A percentile compares a stretch with the other conserved stretches of the same genome.
Conservation (phyloP, 345 rosid species). For the Cochlearia excelsa region DNA sequence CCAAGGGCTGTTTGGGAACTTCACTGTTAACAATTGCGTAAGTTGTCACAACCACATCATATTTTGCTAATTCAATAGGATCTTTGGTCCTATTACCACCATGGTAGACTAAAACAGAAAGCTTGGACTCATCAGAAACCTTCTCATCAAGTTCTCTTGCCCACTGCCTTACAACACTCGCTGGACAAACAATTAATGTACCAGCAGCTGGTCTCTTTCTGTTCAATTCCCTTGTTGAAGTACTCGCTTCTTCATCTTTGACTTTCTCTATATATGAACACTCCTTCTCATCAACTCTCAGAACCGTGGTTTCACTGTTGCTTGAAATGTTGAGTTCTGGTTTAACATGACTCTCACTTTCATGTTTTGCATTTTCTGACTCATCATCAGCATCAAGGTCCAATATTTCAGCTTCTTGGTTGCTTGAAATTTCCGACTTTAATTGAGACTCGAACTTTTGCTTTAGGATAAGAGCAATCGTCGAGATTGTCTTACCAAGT, state of each 20-base stretch:
- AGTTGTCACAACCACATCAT: constrained; percentile 91
- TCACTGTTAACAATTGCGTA: constrained; percentile 82
- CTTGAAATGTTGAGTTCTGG: constrained; percentile 24
- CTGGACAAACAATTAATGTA: constrained; percentile 96
- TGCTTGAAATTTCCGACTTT: constrained; percentile 45
- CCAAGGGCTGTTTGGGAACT: constrained; percentile 77
- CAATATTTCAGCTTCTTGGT: constrained; percentile 64
- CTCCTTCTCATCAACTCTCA: constrained; percentile 51
- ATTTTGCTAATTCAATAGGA: constrained; percentile 72
- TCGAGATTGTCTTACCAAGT: constrained; percentile 94
- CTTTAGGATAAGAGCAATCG: constrained; percentile 88
- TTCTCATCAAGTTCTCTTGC: constrained; percentile 83
- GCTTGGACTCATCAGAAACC: constrained; percentile 68
- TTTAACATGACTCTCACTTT: constrained; percentile 28
- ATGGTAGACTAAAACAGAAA: constrained; percentile 73
- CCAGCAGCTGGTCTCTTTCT: constrained; percentile 75
- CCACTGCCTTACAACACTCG: constrained; percentile 95
- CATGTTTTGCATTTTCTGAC: constrained; percentile 27
- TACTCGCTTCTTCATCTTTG: constrained; percentile 48
- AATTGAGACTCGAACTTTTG: constrained; percentile 57
- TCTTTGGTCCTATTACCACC: constrained; percentile 88
- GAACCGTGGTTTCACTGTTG: constrained; percentile 37
- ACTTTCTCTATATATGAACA: constrained; percentile 37
- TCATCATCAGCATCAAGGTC: constrained; percentile 83
- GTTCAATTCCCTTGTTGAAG: constrained; percentile 43